Evolutionary conservation across 2,329 filamentous ascomycete genomes (phyloP).

Genomic region (Chaetomium globosum): DNA sequence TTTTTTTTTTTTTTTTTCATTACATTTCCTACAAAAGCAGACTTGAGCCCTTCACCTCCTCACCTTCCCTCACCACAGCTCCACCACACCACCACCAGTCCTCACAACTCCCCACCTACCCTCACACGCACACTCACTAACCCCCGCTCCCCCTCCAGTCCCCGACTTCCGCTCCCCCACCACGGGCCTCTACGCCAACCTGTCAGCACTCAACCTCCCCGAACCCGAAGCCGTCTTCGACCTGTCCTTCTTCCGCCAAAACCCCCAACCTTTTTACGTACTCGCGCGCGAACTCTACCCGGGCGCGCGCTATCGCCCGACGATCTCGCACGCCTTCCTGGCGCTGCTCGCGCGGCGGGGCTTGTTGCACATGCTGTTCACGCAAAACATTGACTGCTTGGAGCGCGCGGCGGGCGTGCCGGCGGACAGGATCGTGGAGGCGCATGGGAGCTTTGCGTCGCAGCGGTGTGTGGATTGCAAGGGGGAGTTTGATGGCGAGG

Average conservation of each 20-base stretch:
- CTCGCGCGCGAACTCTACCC: slow-evolving; percentile 91
- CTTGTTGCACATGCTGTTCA: slow-evolving; percentile 82
- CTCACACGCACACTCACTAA: neutral
- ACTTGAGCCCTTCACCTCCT: too few relatives aligned
- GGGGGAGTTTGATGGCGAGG: slow-evolving; percentile 66
- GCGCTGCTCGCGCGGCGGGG: slow-evolving; percentile 77
- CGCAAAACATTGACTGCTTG: slow-evolving; percentile 96
- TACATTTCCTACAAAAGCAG: too few relatives aligned
- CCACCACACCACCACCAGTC: too few relatives aligned
- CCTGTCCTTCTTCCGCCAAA: slow-evolving; percentile 80
- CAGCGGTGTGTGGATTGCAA: slow-evolving; percentile 93
- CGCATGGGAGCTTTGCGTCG: slow-evolving; percentile 90
- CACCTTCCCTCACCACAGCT: too few relatives aligned
- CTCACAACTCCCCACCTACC: too few relatives aligned
- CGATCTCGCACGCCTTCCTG: slow-evolving; percentile 87
- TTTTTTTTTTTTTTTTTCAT: too few relatives aligned
- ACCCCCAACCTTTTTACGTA: slow-evolving; percentile 88
- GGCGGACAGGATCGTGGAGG: slow-evolving; percentile 79
- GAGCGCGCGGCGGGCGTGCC: slow-evolving; percentile 87
- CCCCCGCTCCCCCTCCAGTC: slow-evolving; percentile 53
- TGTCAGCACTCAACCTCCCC: slow-evolving; percentile 81
- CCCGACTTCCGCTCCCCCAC: slow-evolving; percentile 94
- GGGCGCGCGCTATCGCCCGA: slow-evolving; percentile 77
- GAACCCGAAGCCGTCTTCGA: slow-evolving; percentile 94
- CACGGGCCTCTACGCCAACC: slow-evolving; percentile 91